Percentiles rank a stretch among this genome's conserved stretches.
Evolutionary conservation across 129 eudicot genomes (phyloP).

Genomic region (Artemisia tridentata): DNA sequence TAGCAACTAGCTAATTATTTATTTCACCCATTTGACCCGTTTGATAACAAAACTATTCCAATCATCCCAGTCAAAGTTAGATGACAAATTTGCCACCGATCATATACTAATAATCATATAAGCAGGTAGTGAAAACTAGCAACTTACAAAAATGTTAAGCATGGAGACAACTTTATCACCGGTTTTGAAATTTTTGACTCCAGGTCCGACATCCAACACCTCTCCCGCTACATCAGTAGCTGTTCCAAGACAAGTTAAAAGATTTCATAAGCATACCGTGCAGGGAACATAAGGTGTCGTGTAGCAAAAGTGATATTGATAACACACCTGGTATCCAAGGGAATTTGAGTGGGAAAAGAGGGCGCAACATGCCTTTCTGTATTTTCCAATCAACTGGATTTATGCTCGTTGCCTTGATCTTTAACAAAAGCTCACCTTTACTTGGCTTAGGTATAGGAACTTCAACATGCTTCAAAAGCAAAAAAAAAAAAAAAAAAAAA

Average conservation of each 20-base stretch:
- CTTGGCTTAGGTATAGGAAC: constrained; percentile 53
- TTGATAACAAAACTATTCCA: background rate
- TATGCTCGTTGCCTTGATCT: constrained; percentile 52
- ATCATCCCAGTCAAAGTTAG: background rate
- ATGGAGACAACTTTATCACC: constrained; percentile 72
- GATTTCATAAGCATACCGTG: constrained; percentile 1
- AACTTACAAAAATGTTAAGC: constrained; percentile 41
- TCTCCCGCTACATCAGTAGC: constrained; percentile 81
- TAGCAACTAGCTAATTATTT: too few species aligned
- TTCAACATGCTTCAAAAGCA: constrained; percentile 56
- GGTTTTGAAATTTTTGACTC: constrained; percentile 49
- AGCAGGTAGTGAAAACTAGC: background rate
- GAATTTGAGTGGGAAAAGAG: constrained; percentile 57
- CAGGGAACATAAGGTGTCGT: background rate
- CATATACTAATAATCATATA: background rate
- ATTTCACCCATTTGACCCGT: background rate
- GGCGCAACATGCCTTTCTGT: constrained; percentile 73
- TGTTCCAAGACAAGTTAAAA: constrained; percentile 19
- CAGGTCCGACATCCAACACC: constrained; percentile 62
- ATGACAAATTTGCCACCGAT: constrained; percentile 11
- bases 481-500: background rate
- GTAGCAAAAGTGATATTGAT: background rate
- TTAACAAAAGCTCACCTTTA: constrained; percentile 53
- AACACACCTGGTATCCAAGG: constrained; percentile 66
- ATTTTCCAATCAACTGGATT: constrained; percentile 69